Percentiles rank a stretch among this genome's conserved stretches.
phyloP scores from a whole-genome alignment of 169 alveolate genomes.

The Plasmodium knowlesi region DNA sequence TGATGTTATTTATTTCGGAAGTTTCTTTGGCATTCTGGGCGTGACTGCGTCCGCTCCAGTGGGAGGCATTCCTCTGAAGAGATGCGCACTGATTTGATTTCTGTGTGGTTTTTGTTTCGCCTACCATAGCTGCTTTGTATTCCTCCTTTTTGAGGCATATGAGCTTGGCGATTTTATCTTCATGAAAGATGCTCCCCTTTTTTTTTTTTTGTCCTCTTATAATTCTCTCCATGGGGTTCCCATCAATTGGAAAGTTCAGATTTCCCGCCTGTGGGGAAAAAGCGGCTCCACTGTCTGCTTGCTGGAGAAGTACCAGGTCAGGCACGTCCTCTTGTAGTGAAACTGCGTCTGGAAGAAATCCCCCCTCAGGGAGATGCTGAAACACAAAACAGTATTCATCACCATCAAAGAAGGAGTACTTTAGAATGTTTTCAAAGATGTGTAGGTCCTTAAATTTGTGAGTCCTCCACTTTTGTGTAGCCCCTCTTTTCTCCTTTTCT shows the following conservation, averaged over 20 bases:
- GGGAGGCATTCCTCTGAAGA: background rate
- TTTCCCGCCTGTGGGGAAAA: background rate
- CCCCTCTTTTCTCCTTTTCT: background rate
- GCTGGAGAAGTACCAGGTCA: background rate
- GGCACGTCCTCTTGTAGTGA: background rate
- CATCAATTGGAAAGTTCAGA: background rate
- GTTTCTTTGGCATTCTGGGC: background rate
- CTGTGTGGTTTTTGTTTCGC: background rate
- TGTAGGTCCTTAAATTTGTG: constrained; percentile 24
- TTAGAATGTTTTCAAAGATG: constrained; percentile 54
- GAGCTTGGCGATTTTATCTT: constrained; percentile 32
- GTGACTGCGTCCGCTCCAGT: background rate
- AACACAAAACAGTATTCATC: constrained; percentile 59
- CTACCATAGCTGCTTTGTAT: constrained; percentile 19
- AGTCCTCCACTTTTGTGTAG: background rate
- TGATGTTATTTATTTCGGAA: constrained; percentile 66
- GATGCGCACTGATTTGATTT: background rate
- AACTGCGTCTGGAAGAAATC: background rate
- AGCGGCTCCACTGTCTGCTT: background rate
- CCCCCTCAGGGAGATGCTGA: background rate
- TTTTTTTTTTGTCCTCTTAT: background rate
- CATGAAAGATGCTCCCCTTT: background rate
- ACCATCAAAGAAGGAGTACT: constrained; percentile 69
- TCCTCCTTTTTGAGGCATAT: constrained; percentile 45
- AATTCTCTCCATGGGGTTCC: background rate